Base-by-base conservation (phyloP, 139 green algal species). In the Penium margaritaceum region DNA sequence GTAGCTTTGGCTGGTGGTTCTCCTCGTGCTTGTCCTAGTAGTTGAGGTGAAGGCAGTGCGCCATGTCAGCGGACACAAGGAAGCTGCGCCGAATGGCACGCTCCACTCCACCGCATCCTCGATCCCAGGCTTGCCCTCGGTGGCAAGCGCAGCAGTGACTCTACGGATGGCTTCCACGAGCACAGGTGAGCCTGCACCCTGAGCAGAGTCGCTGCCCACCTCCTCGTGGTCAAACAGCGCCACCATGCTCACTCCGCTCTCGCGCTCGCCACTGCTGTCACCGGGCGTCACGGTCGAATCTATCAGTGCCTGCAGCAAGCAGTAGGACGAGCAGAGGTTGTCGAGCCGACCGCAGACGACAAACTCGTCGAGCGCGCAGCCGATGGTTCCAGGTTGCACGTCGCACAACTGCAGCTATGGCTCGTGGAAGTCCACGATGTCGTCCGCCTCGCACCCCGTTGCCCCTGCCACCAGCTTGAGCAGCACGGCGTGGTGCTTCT, bases 201-300 rank as follows among this genome's bases (percentile, higher is more conserved):
- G 80, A 4, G 90, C 85, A 34, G 86, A 91, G 17, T 84, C 73
- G 17, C 76, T 89, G 12, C 91, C 89, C 3, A 96, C 90, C 71
- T 98, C 93, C 78, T 98, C 93, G 77, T 98, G 88, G 73, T 98
- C 93, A 76, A 96, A 98, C 57, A 97, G 84, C 2, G 91, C 92
- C 0, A 96, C 69, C 24, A 89, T 83, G 2, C 90, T 89, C 58
- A 96, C 86, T 0, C 82, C 85, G 7, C 74, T 70, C 36, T 84
- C 74, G 2, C 78, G 27, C 17, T 75, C 43, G 9, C 78, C 46
- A 14, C 24, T 53, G 44, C 54, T 44, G 36, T 34, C 34, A 36
- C 15, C n/a, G n/a, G n/a, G n/a, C n/a, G n/a, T n/a, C n/a, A n/a
- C n/a, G n/a, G n/a, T n/a, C 30, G 68, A 76, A 15, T 76, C 68